These are phyloP conservation scores for Suillus brevipes DNA, from an alignment of 768 basidiomycete genomes.

Conservation along the genomic window DNA sequence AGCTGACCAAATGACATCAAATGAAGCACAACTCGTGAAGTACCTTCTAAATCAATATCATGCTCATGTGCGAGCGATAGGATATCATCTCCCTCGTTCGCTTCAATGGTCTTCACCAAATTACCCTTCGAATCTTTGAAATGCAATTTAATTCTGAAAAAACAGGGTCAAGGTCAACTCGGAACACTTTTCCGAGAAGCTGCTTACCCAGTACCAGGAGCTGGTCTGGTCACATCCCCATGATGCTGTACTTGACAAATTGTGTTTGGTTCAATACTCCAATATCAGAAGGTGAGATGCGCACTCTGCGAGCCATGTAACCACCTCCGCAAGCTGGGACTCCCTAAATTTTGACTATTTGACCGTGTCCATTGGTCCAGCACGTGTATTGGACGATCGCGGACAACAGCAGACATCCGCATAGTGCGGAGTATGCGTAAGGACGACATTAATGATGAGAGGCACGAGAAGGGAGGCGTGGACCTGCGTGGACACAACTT, in stretches of 20 bases:
- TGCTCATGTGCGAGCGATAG: constrained; percentile 91
- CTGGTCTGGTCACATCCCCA: constrained; percentile 58
- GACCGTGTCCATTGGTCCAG: not conserved
- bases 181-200: not conserved
- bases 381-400: not conserved
- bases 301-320: constrained; percentile 23
- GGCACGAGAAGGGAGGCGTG: not conserved
- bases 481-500: not conserved
- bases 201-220: constrained; percentile 67
- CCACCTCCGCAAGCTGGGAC: not conserved
- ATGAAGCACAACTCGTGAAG: constrained; percentile 20
- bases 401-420: not conserved
- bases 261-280: not conserved
- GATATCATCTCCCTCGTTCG: constrained; percentile 91
- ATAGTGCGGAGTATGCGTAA: not conserved
- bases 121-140: constrained; percentile 89
- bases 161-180: not conserved
- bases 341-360: not conserved
- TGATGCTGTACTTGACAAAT: constrained; percentile 36
- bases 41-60: constrained; percentile 95
- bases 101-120: constrained; percentile 85
- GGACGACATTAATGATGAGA: not conserved
- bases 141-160: constrained; percentile 75
- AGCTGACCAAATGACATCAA: not conserved
- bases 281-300: not conserved